A percentile compares a stretch with the other conserved stretches of the same genome.
Conservation (phyloP, 768 basidiomycete species). For the Russula sp. region DNA sequence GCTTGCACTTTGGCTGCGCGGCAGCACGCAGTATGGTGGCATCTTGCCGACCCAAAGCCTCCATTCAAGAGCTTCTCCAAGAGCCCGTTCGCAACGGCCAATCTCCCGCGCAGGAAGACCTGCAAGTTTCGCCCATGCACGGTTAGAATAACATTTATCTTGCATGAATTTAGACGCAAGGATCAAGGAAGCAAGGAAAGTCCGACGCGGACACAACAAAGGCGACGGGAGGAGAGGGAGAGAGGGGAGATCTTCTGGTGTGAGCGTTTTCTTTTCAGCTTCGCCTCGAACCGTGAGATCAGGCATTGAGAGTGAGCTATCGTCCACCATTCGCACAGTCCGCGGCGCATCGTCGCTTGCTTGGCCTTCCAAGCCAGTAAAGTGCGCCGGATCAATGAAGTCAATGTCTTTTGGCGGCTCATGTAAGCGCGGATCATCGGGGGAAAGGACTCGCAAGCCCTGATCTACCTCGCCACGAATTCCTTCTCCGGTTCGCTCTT, state of each 20-base stretch:
- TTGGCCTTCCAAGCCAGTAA: constrained; percentile 4
- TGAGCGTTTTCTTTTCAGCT: constrained; percentile 17
- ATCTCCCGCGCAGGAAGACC: constrained; percentile 83
- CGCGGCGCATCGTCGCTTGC: constrained; percentile 2
- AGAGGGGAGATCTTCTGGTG: constrained; percentile 27
- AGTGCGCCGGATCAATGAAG: constrained; percentile 8
- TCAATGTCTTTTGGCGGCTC: constrained; percentile 36
- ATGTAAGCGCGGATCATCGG: constrained; percentile 28
- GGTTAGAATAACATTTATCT: constrained; percentile 89
- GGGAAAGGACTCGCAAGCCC: constrained; percentile 37
- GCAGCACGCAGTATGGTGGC: constrained; percentile 22
- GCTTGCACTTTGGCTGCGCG: constrained; percentile 17
- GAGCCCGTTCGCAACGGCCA: constrained; percentile 78
- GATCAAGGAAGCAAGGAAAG: constrained; percentile 84
- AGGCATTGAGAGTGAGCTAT: constrained; percentile 4
- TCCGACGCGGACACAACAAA: constrained; percentile 78
- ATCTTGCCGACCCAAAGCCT: constrained; percentile 88
- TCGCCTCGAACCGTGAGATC: constrained; percentile 9
- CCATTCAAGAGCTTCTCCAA: constrained; percentile 83
- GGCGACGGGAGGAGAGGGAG: constrained; percentile 59
- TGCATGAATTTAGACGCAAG: constrained; percentile 89
- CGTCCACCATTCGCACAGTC: constrained; percentile 17
- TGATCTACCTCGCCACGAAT: constrained; percentile 36
- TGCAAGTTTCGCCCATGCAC: constrained; percentile 92
- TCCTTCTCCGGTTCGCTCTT: constrained; percentile 42